Percentiles rank a stretch among this genome's conserved stretches.
Evolutionary conservation across 768 basidiomycete genomes (phyloP).

Genomic region (Gymnopilus dilepis): DNA sequence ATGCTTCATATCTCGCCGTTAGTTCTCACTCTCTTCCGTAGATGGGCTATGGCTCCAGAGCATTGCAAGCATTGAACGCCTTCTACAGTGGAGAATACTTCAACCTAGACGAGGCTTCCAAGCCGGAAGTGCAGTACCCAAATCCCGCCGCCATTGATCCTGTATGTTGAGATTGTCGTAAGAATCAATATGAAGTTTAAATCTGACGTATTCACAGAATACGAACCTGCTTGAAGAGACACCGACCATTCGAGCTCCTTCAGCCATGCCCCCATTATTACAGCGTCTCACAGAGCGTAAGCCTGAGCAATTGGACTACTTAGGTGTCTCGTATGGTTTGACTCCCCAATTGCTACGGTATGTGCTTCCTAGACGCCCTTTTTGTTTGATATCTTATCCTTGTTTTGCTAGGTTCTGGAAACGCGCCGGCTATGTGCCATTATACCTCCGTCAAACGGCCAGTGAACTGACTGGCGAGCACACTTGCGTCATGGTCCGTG

Average conservation of each 20-base stretch:
- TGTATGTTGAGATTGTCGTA: conserved; percentile 31
- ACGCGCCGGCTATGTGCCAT: conserved; percentile 85
- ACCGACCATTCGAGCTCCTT: conserved; percentile 70
- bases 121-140: conserved; percentile 62
- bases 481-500: conserved; percentile 93
- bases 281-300: conserved; percentile 89
- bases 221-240: conserved; percentile 75
- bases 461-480: conserved; percentile 98
- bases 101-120: conserved; percentile 75
- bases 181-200: background rate
- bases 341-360: conserved; percentile 84
- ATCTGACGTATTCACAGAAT: conserved; percentile 27
- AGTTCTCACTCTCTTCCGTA: conserved; percentile 34
- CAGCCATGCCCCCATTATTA: conserved; percentile 90
- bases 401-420: conserved; percentile 89
- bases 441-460: conserved; percentile 91
- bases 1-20: background rate
- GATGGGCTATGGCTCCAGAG: conserved; percentile 98
- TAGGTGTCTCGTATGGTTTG: conserved; percentile 96
- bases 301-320: conserved; percentile 90
- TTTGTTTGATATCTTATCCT: conserved; percentile 6
- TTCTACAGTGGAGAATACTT: conserved; percentile 95
- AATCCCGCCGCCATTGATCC: conserved; percentile 55
- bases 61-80: conserved; percentile 82
- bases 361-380: conserved; percentile 11